phyloP scores from a whole-genome alignment of 2,329 filamentous ascomycete species.

The Hymenoscyphus fraxineus region DNA sequence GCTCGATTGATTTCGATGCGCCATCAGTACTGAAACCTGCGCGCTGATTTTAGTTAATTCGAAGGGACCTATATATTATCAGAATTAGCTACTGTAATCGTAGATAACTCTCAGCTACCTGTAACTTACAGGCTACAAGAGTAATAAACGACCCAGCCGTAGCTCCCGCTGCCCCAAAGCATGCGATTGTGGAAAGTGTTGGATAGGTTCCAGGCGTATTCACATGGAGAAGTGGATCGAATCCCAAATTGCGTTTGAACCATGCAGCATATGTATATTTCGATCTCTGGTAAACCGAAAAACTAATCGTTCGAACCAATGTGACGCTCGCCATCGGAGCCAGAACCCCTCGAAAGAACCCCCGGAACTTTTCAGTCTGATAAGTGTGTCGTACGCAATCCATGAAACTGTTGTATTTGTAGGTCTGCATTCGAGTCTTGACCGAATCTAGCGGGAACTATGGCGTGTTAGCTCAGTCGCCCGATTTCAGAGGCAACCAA shows the following conservation, averaged over 20 bases:
- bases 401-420: slow-evolving; percentile 70
- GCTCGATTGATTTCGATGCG: slow-evolving; percentile 47
- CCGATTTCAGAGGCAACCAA: slow-evolving; percentile 4
- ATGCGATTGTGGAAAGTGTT: slow-evolving; percentile 67
- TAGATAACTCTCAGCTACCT: neutral
- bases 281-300: slow-evolving; percentile 74
- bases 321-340: slow-evolving; percentile 79
- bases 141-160: slow-evolving; percentile 78
- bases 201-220: slow-evolving; percentile 68
- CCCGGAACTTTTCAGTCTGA: slow-evolving; percentile 64
- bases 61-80: slow-evolving; percentile 59
- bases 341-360: slow-evolving; percentile 79
- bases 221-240: slow-evolving; percentile 70
- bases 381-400: slow-evolving; percentile 77
- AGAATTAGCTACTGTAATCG: slow-evolving; percentile 16
- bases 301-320: slow-evolving; percentile 71
- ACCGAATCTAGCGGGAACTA: slow-evolving; percentile 80
- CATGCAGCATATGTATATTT: slow-evolving; percentile 71
- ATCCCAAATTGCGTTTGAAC: slow-evolving; percentile 62
- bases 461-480: slow-evolving; percentile 15
- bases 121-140: slow-evolving; percentile 64
- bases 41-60: slow-evolving; percentile 87
- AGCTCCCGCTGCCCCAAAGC: slow-evolving; percentile 74
- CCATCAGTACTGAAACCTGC: slow-evolving; percentile 77
- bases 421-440: slow-evolving; percentile 87